These are phyloP conservation scores for Cystofilobasidium capitatum DNA, from an alignment of 768 basidiomycete genomes.

Conservation along the genomic window DNA sequence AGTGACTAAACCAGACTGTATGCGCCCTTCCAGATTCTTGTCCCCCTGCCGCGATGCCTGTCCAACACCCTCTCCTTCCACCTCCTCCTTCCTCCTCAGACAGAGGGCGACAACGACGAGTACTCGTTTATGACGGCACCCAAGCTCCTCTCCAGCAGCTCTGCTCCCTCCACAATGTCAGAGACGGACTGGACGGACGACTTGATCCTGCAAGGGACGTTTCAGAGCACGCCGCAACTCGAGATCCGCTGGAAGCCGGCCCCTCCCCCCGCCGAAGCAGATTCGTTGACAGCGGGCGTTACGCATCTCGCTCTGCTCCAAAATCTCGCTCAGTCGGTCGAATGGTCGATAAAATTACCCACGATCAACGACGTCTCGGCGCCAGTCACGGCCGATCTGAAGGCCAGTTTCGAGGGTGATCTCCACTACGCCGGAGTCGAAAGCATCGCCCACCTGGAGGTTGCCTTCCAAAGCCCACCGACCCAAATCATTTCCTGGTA, in stretches of 20 bases:
- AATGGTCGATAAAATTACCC: not conserved
- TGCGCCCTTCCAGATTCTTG: not conserved
- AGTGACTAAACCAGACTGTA: not conserved
- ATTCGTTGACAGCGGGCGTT: not conserved
- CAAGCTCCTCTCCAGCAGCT: slow-evolving; percentile 4
- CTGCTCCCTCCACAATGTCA: no score
- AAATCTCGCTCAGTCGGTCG: not conserved
- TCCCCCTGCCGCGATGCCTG: slow-evolving; percentile 21
- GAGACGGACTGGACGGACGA: slow-evolving; percentile 5
- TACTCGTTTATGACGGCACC: slow-evolving; percentile 14
- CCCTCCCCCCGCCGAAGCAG: no score
- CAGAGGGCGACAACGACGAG: not conserved
- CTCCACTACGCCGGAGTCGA: slow-evolving; percentile 17
- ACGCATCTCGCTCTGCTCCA: not conserved
- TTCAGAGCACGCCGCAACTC: slow-evolving; percentile 19
- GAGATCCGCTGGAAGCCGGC: slow-evolving; percentile 16
- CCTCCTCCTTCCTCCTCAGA: not conserved
- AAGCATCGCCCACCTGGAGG: not conserved
- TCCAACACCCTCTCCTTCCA: slow-evolving; percentile 23
- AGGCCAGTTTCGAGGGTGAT: not conserved
- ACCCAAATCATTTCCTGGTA: no score
- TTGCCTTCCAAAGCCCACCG: not conserved
- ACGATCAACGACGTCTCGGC: not conserved
- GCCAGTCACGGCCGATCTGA: not conserved
- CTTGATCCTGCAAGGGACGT: slow-evolving; percentile 10